These are phyloP conservation scores for Xylariaceae sp. DNA, from an alignment of 2,329 filamentous ascomycete genomes.

Conservation along the genomic window DNA sequence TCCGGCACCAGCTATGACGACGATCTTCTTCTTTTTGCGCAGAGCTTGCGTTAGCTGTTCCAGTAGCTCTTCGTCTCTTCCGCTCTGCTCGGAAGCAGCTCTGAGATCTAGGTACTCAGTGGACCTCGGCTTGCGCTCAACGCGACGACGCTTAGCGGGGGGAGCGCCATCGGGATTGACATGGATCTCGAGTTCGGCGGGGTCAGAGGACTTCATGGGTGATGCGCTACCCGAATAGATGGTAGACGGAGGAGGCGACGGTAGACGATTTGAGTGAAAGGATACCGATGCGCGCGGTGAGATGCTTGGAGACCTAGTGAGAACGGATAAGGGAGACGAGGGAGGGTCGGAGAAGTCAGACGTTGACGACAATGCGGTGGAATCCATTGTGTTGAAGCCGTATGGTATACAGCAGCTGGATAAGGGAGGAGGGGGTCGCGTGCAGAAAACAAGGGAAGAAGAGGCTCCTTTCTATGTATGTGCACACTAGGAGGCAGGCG, in stretches of 20 bases:
- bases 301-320: conserved; percentile 59
- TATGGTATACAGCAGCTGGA: not conserved
- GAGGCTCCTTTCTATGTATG: too few species aligned
- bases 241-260: conserved; percentile 56
- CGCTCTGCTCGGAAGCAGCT: conserved; percentile 53
- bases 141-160: conserved; percentile 77
- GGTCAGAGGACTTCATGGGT: conserved; percentile 53
- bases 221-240: conserved; percentile 57
- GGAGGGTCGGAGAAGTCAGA: conserved; percentile 47
- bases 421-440: not conserved
- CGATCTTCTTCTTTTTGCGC: conserved; percentile 92
- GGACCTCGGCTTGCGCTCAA: conserved; percentile 67
- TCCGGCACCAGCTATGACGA: conserved; percentile 93
- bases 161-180: conserved; percentile 64
- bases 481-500: too few species aligned
- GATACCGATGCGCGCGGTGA: conserved; percentile 47
- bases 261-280: conserved; percentile 54
- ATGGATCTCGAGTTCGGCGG: conserved; percentile 46
- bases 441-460: too few species aligned
- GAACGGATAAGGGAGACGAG: conserved; percentile 60
- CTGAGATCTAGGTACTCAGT: conserved; percentile 83
- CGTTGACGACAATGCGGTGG: conserved; percentile 32
- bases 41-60: conserved; percentile 75
- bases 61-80: conserved; percentile 64
- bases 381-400: conserved; percentile 30